Conservation (phyloP, 1,284 basidiomycete genomes). For the Clitocybe nebularis region DNA sequence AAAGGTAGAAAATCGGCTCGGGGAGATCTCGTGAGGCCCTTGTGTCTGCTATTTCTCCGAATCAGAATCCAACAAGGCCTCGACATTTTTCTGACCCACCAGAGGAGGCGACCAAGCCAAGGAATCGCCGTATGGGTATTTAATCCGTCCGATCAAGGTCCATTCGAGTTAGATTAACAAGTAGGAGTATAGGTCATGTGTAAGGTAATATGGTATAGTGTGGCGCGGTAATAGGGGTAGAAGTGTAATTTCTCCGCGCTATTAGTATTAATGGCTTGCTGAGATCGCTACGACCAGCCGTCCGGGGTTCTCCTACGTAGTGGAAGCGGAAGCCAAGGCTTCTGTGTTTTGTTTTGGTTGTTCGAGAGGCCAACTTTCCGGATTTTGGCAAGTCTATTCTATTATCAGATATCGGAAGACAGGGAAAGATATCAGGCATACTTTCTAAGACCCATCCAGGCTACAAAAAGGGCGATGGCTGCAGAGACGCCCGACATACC, state of each 20-base stretch:
- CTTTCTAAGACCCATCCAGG: constrained; percentile 61
- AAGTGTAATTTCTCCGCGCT: constrained; percentile 6
- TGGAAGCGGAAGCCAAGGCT: constrained; percentile 55
- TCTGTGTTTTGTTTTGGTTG: constrained; percentile 28
- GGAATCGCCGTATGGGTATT: too few species aligned
- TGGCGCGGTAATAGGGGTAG: neutral
- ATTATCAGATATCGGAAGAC: constrained; percentile 6
- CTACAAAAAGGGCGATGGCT: constrained; percentile 50
- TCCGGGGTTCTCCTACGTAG: constrained; percentile 47
- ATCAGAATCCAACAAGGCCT: too few species aligned
- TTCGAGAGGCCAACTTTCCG: constrained; percentile 55
- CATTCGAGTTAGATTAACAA: neutral
- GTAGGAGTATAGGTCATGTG: constrained; percentile 1
- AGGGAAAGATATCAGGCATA: constrained; percentile 24
- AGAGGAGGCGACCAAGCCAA: too few species aligned
- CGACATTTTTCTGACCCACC: too few species aligned
- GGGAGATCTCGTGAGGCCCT: too few species aligned
- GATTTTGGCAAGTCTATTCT: constrained; percentile 38
- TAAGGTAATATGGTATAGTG: constrained; percentile 1
- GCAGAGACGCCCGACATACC: constrained; percentile 55
- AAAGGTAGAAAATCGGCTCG: too few species aligned
- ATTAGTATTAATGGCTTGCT: constrained; percentile 6
- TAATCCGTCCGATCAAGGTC: neutral
- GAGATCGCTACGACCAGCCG: constrained; percentile 47
- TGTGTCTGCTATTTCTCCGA: too few species aligned